Conservation (phyloP, 2,329 filamentous ascomycete species). For the Fusarium keratoplasticum region DNA sequence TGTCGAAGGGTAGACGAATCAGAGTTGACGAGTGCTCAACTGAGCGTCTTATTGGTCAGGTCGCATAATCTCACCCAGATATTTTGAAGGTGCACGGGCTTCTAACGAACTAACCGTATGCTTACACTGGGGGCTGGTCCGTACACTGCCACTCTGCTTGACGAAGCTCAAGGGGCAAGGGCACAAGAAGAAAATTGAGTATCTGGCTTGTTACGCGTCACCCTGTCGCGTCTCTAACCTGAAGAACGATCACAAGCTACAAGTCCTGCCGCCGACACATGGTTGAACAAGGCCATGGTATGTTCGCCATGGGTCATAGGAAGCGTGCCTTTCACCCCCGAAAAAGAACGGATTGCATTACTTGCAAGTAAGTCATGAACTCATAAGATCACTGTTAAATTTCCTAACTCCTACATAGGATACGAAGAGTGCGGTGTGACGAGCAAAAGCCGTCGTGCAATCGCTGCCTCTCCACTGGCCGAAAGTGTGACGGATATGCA, state of each 20-base stretch:
- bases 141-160: not conserved
- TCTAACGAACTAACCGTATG: not conserved
- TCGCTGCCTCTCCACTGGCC: slow-evolving; percentile 14
- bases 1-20: not conserved
- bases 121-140: not conserved
- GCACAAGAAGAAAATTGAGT: not conserved
- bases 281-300: not conserved
- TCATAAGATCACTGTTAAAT: not conserved
- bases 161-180: not conserved
- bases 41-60: not conserved
- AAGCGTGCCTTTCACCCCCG: not conserved
- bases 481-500: slow-evolving; percentile 15
- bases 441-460: slow-evolving; percentile 4
- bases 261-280: not conserved
- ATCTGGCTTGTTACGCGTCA: not conserved
- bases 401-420: not conserved
- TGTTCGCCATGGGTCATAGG: not conserved
- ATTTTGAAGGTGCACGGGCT: not conserved
- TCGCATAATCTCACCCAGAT: not conserved
- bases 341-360: not conserved
- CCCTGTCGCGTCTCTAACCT: accelerated
- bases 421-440: not conserved
- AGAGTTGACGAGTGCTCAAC: not conserved
- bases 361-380: not conserved
- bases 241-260: no score